Evolutionary conservation across 805 yeast genomes (phyloP).

Genomic region (Metschnikowia cerradonensis): DNA sequence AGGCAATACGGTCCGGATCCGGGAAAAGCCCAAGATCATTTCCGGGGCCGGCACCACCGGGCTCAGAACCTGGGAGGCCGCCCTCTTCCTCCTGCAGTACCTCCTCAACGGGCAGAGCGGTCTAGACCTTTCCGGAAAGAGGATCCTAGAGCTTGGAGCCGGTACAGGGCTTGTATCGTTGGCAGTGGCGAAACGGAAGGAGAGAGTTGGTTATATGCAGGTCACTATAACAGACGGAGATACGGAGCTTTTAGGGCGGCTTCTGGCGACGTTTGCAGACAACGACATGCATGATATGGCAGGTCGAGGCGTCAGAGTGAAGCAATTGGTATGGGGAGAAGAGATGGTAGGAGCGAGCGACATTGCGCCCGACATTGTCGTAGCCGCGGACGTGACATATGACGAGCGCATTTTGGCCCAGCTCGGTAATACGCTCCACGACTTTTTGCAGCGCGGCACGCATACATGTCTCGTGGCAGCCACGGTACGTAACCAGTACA

Average conservation of each 20-base stretch:
- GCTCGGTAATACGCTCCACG: slow-evolving; percentile 48
- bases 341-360: slow-evolving; percentile 20
- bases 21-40: slow-evolving; percentile 60
- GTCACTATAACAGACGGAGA: slow-evolving; percentile 68
- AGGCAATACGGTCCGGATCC: slow-evolving; percentile 30
- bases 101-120: slow-evolving; percentile 22
- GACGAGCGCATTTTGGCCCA: slow-evolving; percentile 58
- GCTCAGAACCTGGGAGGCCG: slow-evolving; percentile 90
- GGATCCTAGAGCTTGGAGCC: slow-evolving; percentile 72
- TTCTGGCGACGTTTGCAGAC: slow-evolving; percentile 40
- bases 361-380: slow-evolving; percentile 43
- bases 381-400: slow-evolving; percentile 89
- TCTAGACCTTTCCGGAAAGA: slow-evolving; percentile 19
- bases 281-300: slow-evolving; percentile 31
- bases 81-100: slow-evolving; percentile 58
- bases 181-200: slow-evolving; percentile 30
- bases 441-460: slow-evolving; percentile 28
- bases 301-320: slow-evolving; percentile 13
- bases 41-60: slow-evolving; percentile 86
- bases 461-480: slow-evolving; percentile 56
- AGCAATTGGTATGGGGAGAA: slow-evolving; percentile 56
- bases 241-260: slow-evolving; percentile 45
- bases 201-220: slow-evolving; percentile 15
- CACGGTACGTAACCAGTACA: slow-evolving; percentile 57
- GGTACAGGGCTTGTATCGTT: slow-evolving; percentile 85